Percentiles rank a stretch among this genome's conserved stretches.
Conservation (phyloP, 2,329 filamentous ascomycete genomes). For the Delphinella strobiligena region DNA sequence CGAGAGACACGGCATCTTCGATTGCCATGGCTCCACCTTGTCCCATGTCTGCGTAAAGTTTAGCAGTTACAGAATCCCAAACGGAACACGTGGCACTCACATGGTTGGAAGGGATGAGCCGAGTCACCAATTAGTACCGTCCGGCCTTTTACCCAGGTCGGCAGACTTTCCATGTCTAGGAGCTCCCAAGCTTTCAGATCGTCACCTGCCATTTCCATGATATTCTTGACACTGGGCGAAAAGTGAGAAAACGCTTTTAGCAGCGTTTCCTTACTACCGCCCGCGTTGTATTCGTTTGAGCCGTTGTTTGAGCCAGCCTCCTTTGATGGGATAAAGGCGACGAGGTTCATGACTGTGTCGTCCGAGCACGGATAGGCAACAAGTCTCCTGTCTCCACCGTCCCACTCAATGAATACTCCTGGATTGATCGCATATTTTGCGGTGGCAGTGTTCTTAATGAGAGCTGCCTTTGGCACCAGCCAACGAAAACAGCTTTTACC, state of each 20-base stretch:
- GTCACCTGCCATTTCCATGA: constrained; percentile 5
- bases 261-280: constrained; percentile 3
- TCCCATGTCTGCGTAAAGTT: constrained; percentile 3
- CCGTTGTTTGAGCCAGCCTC: not conserved
- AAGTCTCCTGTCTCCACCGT: constrained; percentile 1
- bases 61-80: not conserved
- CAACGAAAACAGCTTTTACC: constrained; percentile 5
- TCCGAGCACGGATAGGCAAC: constrained; percentile 5
- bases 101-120: constrained; percentile 6
- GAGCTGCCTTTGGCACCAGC: constrained; percentile 4
- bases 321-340: constrained; percentile 4
- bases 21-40: constrained; percentile 7
- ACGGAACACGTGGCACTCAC: not conserved
- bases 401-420: constrained; percentile 4
- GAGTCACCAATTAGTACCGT: constrained; percentile 5
- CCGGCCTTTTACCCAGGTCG: constrained; percentile 4
- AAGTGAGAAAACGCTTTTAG: constrained; percentile 4
- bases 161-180: constrained; percentile 6
- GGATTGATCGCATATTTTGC: constrained; percentile 2
- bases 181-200: constrained; percentile 6
- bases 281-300: constrained; percentile 2
- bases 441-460: constrained; percentile 1
- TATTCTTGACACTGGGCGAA: constrained; percentile 2
- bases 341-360: constrained; percentile 6
- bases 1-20: constrained; percentile 4